Conservation (phyloP, 2,329 filamentous ascomycete species). For the Alternaria sp. region DNA sequence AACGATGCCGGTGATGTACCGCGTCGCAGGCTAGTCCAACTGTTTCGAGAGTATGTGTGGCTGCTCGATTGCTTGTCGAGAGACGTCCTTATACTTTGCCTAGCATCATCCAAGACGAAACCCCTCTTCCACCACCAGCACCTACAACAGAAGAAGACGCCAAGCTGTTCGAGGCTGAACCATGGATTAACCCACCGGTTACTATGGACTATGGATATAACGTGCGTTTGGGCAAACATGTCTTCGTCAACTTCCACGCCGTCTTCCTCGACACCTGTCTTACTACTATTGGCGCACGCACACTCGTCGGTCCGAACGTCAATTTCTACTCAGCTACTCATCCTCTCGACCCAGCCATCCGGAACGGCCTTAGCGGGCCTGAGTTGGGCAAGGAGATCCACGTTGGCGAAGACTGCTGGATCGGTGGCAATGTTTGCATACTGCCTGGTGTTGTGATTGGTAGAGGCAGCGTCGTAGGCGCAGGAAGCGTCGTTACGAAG, state of each 20-base stretch:
- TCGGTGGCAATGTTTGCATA: constrained; percentile 61
- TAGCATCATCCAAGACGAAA: constrained; percentile 69
- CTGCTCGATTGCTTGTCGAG: neutral
- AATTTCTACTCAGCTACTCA: constrained; percentile 77
- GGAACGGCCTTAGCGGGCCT: constrained; percentile 77
- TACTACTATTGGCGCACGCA: constrained; percentile 77
- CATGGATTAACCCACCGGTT: constrained; percentile 74
- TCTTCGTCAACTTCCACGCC: constrained; percentile 78
- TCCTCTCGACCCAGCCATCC: constrained; percentile 74
- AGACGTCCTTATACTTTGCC: constrained; percentile 10
- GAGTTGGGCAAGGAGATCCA: constrained; percentile 76
- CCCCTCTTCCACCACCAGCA: constrained; percentile 66
- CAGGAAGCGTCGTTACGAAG: constrained; percentile 85
- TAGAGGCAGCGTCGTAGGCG: constrained; percentile 74
- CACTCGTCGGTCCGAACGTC: constrained; percentile 79
- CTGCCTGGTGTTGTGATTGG: constrained; percentile 81
- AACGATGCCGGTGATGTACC: constrained; percentile 67
- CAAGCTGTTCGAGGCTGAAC: constrained; percentile 66
- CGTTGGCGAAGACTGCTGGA: constrained; percentile 73
- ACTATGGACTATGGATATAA: constrained; percentile 81
- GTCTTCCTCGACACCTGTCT: constrained; percentile 78
- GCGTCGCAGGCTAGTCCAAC: constrained; percentile 67
- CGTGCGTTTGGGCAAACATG: constrained; percentile 70
- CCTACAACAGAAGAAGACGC: constrained; percentile 69
- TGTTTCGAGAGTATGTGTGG: constrained; percentile 74